These are phyloP conservation scores for Obelidium mucronatum DNA, from an alignment of 192 early-diverging fungal genomes.

Conservation along the genomic window DNA sequence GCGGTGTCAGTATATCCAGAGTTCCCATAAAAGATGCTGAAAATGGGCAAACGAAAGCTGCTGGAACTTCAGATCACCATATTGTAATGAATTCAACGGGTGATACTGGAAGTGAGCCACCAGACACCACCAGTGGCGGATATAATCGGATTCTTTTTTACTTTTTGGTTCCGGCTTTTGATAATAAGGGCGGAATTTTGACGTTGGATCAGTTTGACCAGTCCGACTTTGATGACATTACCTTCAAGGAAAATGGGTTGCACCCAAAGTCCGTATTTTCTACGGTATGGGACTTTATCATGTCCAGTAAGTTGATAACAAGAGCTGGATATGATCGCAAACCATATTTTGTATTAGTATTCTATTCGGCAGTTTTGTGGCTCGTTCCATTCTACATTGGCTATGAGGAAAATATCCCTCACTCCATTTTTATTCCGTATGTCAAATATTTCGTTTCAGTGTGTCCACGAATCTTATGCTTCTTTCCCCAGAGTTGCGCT, in stretches of 20 bases:
- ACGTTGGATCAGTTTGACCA: not conserved
- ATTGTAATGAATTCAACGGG: not conserved
- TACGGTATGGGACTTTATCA: not conserved
- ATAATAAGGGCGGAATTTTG: not conserved
- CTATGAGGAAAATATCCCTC: not conserved
- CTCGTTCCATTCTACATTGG: not conserved
- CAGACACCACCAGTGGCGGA: not conserved
- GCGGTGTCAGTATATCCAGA: too few relatives aligned
- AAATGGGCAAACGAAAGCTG: not conserved
- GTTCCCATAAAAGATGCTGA: too few relatives aligned
- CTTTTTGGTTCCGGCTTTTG: not conserved
- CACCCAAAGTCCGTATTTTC: constrained; percentile 6
- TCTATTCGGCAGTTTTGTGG: not conserved
- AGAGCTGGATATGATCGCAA: not conserved
- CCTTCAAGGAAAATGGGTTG: constrained; percentile 6
- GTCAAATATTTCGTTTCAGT: not conserved
- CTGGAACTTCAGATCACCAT: not conserved
- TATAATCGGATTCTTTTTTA: too few relatives aligned
- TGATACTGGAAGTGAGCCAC: not conserved
- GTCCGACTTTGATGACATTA: not conserved
- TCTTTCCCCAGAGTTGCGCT: not conserved
- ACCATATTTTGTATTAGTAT: not conserved
- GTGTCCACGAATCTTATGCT: not conserved
- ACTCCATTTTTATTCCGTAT: too few relatives aligned
- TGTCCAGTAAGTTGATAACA: too few relatives aligned